A percentile compares a stretch with the other conserved stretches of the same genome.
Conservation (phyloP, 352 stramenopile genomes). For the Phytophthora pinifolia region DNA sequence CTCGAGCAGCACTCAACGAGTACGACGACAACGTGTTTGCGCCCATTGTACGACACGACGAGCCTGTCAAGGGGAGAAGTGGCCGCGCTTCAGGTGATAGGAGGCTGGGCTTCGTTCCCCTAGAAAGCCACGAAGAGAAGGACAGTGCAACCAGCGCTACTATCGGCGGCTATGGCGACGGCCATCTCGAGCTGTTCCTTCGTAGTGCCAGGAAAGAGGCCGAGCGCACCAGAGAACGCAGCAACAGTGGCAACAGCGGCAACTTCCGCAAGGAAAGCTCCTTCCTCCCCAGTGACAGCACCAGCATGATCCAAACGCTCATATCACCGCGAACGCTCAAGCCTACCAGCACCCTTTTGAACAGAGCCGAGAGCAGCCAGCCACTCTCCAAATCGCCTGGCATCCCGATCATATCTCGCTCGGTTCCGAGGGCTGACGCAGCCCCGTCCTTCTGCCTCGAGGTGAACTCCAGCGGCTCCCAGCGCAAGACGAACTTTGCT, state of each 20-base stretch:
- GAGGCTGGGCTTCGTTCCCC: constrained; percentile 17
- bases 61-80: constrained; percentile 4
- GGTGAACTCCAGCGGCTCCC: constrained; percentile 17
- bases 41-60: constrained; percentile 6
- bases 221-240: constrained; percentile 16
- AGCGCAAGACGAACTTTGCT: constrained; percentile 8
- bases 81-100: constrained; percentile 10
- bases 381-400: constrained; percentile 1
- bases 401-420: constrained; percentile 18
- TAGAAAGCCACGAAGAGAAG: constrained; percentile 25
- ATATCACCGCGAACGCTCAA: constrained; percentile 40
- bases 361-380: constrained; percentile 13
- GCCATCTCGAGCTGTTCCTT: constrained; percentile 32
- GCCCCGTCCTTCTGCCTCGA: constrained; percentile 23
- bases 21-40: constrained; percentile 74
- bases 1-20: constrained; percentile 46
- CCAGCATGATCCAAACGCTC: constrained; percentile 39
- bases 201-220: constrained; percentile 28
- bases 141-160: constrained; percentile 29
- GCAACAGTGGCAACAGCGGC: constrained; percentile 20
- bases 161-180: constrained; percentile 27
- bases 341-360: constrained; percentile 6
- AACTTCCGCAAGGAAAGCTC: constrained; percentile 21
- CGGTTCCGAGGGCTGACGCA: constrained; percentile 14
- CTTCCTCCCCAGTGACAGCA: constrained; percentile 28